Conservation (phyloP, 495 filamentous ascomycete genomes). For the Tuber calosporum region DNA sequence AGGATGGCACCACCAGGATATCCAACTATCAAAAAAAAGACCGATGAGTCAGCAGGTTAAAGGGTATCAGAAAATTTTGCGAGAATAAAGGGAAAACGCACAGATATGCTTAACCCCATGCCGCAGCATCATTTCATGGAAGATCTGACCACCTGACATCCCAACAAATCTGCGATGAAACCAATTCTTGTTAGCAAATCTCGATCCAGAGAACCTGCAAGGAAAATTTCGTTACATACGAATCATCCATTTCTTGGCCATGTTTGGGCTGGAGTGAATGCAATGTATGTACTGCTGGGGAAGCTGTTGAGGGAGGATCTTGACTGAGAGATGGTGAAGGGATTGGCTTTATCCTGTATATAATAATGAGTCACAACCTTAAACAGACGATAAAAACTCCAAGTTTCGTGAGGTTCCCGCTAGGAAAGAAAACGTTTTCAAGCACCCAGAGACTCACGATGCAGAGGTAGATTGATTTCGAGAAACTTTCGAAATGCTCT, state of each 20-base stretch:
- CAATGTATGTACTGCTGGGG: slow-evolving; percentile 51
- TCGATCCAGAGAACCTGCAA: slow-evolving; percentile 13
- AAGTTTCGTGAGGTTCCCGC: not conserved
- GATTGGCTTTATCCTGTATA: slow-evolving; percentile 47
- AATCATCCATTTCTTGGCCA: slow-evolving; percentile 65
- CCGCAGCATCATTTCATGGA: slow-evolving; percentile 98
- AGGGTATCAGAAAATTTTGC: slow-evolving; percentile 18
- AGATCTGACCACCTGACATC: slow-evolving; percentile 90
- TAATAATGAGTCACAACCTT: slow-evolving; percentile 33
- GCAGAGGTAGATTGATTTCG: slow-evolving; percentile 39
- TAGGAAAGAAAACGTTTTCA: not conserved
- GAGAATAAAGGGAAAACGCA: slow-evolving; percentile 47
- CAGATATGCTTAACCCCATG: slow-evolving; percentile 87
- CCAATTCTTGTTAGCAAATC: slow-evolving; percentile 36
- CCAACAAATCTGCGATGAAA: slow-evolving; percentile 68
- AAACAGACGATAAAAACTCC: not conserved
- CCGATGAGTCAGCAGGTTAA: slow-evolving; percentile 18
- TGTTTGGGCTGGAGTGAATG: slow-evolving; percentile 61
- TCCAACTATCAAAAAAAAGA: slow-evolving; percentile 48
- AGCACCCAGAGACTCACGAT: slow-evolving; percentile 21
- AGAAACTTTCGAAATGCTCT: slow-evolving; percentile 18
- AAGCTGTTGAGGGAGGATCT: slow-evolving; percentile 49
- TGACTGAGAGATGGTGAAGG: slow-evolving; percentile 70
- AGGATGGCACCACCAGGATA: slow-evolving; percentile 75
- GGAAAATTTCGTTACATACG: slow-evolving; percentile 47